Conservation (phyloP, 805 yeast genomes). For the Suhomyces canberraensis region DNA sequence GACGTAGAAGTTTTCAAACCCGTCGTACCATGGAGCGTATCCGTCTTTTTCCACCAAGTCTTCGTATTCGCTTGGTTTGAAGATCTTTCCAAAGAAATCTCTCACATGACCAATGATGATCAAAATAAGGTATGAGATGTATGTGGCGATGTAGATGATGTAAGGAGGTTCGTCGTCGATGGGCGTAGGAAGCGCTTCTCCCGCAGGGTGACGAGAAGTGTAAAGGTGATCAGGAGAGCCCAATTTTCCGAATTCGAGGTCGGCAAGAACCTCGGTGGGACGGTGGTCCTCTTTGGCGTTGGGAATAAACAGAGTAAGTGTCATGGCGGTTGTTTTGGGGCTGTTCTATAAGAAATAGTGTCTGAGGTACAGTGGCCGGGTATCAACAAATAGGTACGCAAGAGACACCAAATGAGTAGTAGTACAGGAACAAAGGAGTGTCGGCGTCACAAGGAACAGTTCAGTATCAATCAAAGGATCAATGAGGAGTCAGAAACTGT, state of each 20-base stretch:
- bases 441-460: no score
- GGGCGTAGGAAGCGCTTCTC: constrained; percentile 59
- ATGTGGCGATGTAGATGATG: constrained; percentile 73
- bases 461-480: no score
- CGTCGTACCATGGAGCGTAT: constrained; percentile 92
- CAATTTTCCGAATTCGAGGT: constrained; percentile 70
- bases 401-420: no score
- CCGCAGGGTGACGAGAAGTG: constrained; percentile 54
- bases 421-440: no score
- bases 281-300: constrained; percentile 38
- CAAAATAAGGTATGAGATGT: constrained; percentile 77
- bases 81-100: constrained; percentile 79
- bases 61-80: constrained; percentile 61
- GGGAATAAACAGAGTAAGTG: constrained; percentile 23
- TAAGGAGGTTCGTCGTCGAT: constrained; percentile 86
- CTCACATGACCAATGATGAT: constrained; percentile 87
- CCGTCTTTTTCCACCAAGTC: constrained; percentile 80
- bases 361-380: no score
- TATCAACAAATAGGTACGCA: no score
- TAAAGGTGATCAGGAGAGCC: constrained; percentile 64
- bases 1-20: constrained; percentile 89
- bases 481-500: no score
- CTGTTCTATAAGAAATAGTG: no score
- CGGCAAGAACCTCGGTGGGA: constrained; percentile 34
- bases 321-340: neutral